Base-by-base conservation (phyloP, 2,329 filamentous ascomycete genomes). In the Macroventuria anomochaeta region DNA sequence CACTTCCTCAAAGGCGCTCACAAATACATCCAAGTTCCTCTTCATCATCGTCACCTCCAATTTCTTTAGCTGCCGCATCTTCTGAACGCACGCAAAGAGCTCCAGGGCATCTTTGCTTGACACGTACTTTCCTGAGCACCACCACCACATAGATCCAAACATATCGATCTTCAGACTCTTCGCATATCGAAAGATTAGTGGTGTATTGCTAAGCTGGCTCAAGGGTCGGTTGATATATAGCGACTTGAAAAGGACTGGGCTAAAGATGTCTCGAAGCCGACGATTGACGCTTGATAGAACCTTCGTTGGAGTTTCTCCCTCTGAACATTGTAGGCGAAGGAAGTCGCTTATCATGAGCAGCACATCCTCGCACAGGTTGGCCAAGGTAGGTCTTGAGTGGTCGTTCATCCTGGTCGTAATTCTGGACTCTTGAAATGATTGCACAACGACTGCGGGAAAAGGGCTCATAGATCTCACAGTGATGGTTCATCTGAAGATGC, bases 1-100 rank as follows among this genome's bases (percentile, higher is more conserved):
- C 5, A 40, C 20, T 1, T 44, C 32, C 17, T 37, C 41, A 15
- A 64, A 59, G 1, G 59, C 58, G 28, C 48, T 36, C 3, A 25
- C 26, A 11, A 64, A 64, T 1, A 64, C 33, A 7, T 64, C 60
- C 7, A 63, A n/a, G 21, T 57, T 63, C 3, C 56, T 48, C n/a
- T 49, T 54, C 59, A 64, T 58, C 62, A 64, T 64, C 10, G 46
- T 56, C 8, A 64, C 41, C 10, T 63, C 55, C 11, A 64, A 18
- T 3, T 20, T 54, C n/a, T 31, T 54, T 7, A 64, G 15, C 1
- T 26, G 20, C 29, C 25, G 20, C 23, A 64, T 48, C n/a, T 11
- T 20, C 20, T 33, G 49, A 15, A 58, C 29, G n/a, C 46, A 52
- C 5, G 32, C n/a, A 31, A 63, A 62, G 0, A 63, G 32, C 10